A percentile compares a stretch with the other conserved stretches of the same genome.
Evolutionary conservation across 345 rosid species (phyloP).

Genomic region (Brassica nigra): DNA sequence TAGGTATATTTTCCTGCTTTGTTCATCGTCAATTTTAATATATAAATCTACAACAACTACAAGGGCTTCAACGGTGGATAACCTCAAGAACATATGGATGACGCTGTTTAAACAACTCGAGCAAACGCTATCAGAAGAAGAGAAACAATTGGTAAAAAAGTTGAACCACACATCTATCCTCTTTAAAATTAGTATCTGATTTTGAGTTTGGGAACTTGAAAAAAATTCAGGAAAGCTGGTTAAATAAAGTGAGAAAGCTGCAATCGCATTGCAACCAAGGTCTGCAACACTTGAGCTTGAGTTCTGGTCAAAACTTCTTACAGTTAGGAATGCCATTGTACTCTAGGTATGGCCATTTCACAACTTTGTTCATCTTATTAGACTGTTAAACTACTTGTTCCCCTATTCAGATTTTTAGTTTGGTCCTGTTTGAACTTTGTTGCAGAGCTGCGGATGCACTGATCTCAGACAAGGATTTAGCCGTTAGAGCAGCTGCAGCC

Average conservation of each 20-base stretch:
- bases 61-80: constrained; percentile 39
- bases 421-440: constrained; percentile 14
- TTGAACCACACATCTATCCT: neutral
- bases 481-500: constrained; percentile 91
- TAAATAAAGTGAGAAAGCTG: constrained; percentile 69
- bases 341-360: constrained; percentile 40
- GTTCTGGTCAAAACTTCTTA: constrained; percentile 43
- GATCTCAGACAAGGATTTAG: constrained; percentile 61
- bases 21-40: no score
- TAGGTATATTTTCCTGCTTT: no score
- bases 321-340: constrained; percentile 44
- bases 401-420: neutral
- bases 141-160: constrained; percentile 75
- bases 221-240: constrained; percentile 71
- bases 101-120: constrained; percentile 76
- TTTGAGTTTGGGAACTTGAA: constrained; percentile 19
- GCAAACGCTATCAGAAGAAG: constrained; percentile 80
- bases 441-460: constrained; percentile 57
- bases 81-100: constrained; percentile 72
- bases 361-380: constrained; percentile 44
- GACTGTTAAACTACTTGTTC: constrained; percentile 1
- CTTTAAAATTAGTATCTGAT: constrained; percentile 14
- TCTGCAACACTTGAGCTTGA: constrained; percentile 58
- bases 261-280: constrained; percentile 77
- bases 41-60: no score